Base-by-base conservation (phyloP, 1,139 yeast genomes). In the Suhomyces coccinellae region DNA sequence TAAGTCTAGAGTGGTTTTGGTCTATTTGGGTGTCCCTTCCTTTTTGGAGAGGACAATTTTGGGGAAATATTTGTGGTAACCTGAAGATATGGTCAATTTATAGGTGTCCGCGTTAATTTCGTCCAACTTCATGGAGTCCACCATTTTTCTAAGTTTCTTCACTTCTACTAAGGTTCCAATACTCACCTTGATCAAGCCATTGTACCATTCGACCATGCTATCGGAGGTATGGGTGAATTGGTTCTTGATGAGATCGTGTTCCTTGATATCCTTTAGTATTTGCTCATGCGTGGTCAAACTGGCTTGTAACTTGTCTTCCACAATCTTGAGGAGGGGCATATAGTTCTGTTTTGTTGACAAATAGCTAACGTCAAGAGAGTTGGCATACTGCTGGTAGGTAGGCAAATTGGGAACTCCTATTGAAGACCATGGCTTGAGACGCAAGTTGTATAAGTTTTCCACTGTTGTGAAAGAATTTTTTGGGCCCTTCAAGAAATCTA, bases 341-440 rank as follows among this genome's bases (percentile, higher is more conserved):
- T 47, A 51, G 27, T 49, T 48, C 28, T 15, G 33, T 17, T 44
- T 43, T 13, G 44, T 36, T 6, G 37, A 14, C 26, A 47, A 43
- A 35, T 40, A 47, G 4, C 40, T 24, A 24, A 46, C 33, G 33
- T 48, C 48, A 26, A 63, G 46, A 3, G 67, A 57, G 11, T 47
- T 52, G 28, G 45, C 46, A 49, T 64, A 73, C 36, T 67, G 67
- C 10, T 65, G 61, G 55, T 66, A 84, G 0, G 69, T 61, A 3
- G 93, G 87, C 41, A 78, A 59, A 27, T 73, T 75, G 0, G 98
- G 97, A 6, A 83, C 83, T 0, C 96, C 97, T 14, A 91, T 85
- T 0, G 91, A 79, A 14, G 87, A 80, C 69, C 87, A 89, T 3
- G 95, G 84, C 59, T 89, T 90, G 78, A 90, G 79, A 52, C 97